phyloP scores from a whole-genome alignment of 495 filamentous ascomycete genomes.

The Xylaria telfairii region DNA sequence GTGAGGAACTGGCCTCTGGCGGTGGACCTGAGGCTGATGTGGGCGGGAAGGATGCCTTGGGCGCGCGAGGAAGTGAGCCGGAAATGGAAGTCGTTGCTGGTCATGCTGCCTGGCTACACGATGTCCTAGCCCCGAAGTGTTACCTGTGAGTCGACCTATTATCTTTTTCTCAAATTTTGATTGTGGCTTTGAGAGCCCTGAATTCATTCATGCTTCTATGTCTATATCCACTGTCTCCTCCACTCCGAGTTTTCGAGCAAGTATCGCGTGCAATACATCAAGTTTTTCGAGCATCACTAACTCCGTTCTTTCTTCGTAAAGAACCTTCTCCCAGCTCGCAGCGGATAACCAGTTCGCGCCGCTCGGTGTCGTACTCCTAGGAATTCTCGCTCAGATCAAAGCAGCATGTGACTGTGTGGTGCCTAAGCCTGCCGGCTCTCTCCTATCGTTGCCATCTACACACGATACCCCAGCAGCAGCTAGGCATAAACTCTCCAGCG shows the following conservation, averaged over 20 bases:
- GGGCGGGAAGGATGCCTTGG: not conserved
- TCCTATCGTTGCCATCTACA: not conserved
- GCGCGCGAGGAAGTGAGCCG: not conserved
- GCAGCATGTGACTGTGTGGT: slow-evolving; percentile 42
- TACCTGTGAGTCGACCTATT: slow-evolving; percentile 35
- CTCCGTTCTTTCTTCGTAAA: slow-evolving; percentile 17
- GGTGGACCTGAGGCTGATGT: not conserved
- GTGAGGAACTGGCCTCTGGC: slow-evolving; percentile 23
- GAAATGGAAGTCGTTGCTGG: slow-evolving; percentile 10
- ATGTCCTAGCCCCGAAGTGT: slow-evolving; percentile 37
- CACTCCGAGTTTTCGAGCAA: not conserved
- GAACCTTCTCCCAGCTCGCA: slow-evolving; percentile 71
- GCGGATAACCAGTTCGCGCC: slow-evolving; percentile 77
- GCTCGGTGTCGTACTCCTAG: slow-evolving; percentile 78
- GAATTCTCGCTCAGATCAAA: slow-evolving; percentile 65
- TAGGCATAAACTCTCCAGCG: not conserved
- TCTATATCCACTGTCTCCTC: not conserved
- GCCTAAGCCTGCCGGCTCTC: not conserved
- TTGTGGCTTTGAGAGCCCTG: not conserved
- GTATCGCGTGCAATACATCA: not conserved
- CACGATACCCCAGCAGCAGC: not conserved
- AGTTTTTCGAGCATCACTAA: not conserved
- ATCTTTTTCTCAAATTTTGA: not conserved
- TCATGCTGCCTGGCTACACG: slow-evolving; percentile 44
- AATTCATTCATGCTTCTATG: not conserved